Conservation (phyloP, 768 basidiomycete genomes). For the Kwoniella sp. region DNA sequence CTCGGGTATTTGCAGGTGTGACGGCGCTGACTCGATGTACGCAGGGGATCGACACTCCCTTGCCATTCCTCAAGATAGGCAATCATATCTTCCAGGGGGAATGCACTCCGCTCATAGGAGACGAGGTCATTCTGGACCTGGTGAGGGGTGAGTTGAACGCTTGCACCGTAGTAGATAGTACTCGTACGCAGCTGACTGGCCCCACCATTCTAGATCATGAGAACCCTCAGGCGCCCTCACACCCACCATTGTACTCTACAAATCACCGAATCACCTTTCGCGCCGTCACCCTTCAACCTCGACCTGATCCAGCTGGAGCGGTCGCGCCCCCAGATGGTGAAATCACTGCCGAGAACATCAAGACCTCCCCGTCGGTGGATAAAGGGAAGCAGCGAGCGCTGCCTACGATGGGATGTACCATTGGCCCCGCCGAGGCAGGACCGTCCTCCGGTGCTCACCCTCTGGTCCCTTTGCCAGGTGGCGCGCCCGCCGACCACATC, state of each 20-base stretch:
- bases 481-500: no score
- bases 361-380: background rate
- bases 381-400: background rate
- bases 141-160: slow-evolving; percentile 22
- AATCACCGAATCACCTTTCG: slow-evolving; percentile 24
- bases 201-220: slow-evolving; percentile 20
- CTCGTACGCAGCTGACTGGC: background rate
- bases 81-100: slow-evolving; percentile 38
- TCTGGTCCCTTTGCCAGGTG: no score
- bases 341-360: no score
- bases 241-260: slow-evolving; percentile 27
- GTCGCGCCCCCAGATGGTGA: background rate
- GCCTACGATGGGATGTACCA: no score
- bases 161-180: background rate
- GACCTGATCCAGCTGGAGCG: background rate
- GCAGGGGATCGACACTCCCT: slow-evolving; percentile 57
- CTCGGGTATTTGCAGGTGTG: no score
- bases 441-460: no score
- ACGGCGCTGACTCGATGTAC: slow-evolving; percentile 39
- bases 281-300: slow-evolving; percentile 9
- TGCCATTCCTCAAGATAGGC: slow-evolving; percentile 58
- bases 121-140: slow-evolving; percentile 41
- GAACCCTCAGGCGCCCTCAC: slow-evolving; percentile 30
- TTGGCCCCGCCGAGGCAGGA: no score
- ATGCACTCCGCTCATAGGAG: slow-evolving; percentile 31